phyloP scores from a whole-genome alignment of 2,329 filamentous ascomycete species.

The Hymenoscyphus albidus region DNA sequence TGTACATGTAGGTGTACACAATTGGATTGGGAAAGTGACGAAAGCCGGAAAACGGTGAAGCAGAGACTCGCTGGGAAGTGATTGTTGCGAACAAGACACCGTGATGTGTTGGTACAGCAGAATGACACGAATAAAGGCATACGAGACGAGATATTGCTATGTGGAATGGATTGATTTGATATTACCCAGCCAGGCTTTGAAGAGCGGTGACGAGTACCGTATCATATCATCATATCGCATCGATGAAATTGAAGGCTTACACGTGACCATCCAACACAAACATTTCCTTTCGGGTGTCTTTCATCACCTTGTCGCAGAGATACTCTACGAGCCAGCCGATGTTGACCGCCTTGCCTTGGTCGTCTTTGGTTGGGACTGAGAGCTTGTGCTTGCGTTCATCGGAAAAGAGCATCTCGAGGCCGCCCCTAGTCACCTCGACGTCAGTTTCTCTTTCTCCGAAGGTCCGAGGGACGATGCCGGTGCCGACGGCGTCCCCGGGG shows the following conservation, averaged over 20 bases:
- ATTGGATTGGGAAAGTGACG: conserved; percentile 3
- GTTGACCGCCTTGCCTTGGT: conserved; percentile 58
- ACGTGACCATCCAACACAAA: conserved; percentile 85
- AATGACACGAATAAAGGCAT: conserved; percentile 9
- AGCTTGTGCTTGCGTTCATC: conserved; percentile 73
- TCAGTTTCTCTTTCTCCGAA: neutral
- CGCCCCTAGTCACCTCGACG: conserved; percentile 57
- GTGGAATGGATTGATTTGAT: conserved; percentile 15
- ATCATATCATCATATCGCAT: too few relatives aligned
- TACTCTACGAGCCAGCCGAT: conserved; percentile 74
- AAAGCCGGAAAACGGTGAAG: conserved; percentile 13
- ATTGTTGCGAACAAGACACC: conserved; percentile 14
- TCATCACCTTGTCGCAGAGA: conserved; percentile 79
- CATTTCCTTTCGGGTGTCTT: conserved; percentile 77
- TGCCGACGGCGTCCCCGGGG: neutral
- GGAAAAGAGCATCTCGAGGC: conserved; percentile 89
- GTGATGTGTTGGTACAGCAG: conserved; percentile 17
- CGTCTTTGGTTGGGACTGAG: conserved; percentile 59
- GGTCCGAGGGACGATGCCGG: neutral
- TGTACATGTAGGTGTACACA: neutral
- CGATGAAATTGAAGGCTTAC: conserved; percentile 50
- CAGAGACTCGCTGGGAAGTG: conserved; percentile 14
- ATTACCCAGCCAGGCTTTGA: neutral
- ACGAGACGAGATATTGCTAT: conserved; percentile 16
- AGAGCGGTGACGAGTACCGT: conserved; percentile 16